Conservation (phyloP, 805 yeast genomes). For the Candida quercuum region DNA sequence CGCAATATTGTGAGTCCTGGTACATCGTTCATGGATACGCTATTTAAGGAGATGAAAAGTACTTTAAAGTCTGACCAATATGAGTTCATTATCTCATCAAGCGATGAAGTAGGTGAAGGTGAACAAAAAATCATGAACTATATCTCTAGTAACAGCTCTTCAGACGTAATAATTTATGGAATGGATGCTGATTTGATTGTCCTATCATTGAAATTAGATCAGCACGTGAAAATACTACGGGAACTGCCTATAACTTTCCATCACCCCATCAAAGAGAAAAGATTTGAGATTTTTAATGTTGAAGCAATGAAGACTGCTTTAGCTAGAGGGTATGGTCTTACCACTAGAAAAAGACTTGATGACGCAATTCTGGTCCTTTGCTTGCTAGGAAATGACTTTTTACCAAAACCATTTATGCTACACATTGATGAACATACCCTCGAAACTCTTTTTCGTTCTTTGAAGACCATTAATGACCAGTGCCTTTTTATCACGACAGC, state of each 20-base stretch:
- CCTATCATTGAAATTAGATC: slow-evolving; percentile 78
- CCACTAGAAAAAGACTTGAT: slow-evolving; percentile 37
- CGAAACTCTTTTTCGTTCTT: slow-evolving; percentile 54
- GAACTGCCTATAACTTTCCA: slow-evolving; percentile 47
- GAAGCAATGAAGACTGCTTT: slow-evolving; percentile 70
- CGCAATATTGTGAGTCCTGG: slow-evolving; percentile 92
- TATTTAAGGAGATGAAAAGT: slow-evolving; percentile 68
- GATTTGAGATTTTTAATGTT: slow-evolving; percentile 59
- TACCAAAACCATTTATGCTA: slow-evolving; percentile 86
- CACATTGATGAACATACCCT: slow-evolving; percentile 84
- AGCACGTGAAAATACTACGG: slow-evolving; percentile 79
- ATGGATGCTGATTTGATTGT: slow-evolving; percentile 92
- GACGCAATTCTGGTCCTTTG: slow-evolving; percentile 83
- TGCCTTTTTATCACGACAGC: too few species aligned
- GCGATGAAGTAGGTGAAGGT: slow-evolving; percentile 95
- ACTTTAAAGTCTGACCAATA: slow-evolving; percentile 67
- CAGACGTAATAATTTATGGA: slow-evolving; percentile 64
- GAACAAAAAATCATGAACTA: slow-evolving; percentile 93
- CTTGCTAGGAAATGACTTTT: slow-evolving; percentile 93
- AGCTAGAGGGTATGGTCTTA: slow-evolving; percentile 47
- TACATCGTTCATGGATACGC: slow-evolving; percentile 83
- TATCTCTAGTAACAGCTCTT: slow-evolving; percentile 63
- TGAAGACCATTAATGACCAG: slow-evolving; percentile 58
- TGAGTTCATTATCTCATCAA: slow-evolving; percentile 80
- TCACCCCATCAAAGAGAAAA: slow-evolving; percentile 59